Base-by-base conservation (phyloP, 2,329 filamentous ascomycete species). In the Diaporthe destruens region DNA sequence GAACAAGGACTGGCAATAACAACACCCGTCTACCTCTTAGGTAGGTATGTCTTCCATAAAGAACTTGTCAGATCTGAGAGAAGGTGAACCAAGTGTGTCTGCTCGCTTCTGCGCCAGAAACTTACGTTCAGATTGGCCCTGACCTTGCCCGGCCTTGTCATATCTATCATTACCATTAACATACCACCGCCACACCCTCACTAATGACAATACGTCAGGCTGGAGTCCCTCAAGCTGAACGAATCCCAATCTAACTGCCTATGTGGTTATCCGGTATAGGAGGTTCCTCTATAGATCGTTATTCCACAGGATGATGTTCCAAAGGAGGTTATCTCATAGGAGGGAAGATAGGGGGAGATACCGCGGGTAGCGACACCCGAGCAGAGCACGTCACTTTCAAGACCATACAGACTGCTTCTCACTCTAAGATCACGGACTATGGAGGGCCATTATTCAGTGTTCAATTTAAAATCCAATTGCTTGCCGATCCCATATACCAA, bases 401-500 rank as follows among this genome's bases (percentile, higher is more conserved):
- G 44, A 36, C 12, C 16, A 51, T 8, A 23, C 9, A 36, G 18
- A 23, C 18, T 32, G 4, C 8, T 18, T 16, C 11, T 14, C 14
- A 6, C 25, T 32, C 4, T 8, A 36, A 42, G 39, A 12, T 18
- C 3, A 39, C 57, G 18, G 32, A 4, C 32, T 18, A 53, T 12
- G 39, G 6, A 25, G 6, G 44, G 59, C 18, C 6, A n/a, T n/a
- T 11, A 12, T 53, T 16, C 23, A 11, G 29, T 66, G 32, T 53
- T 11, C 61, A 53, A 56, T 69, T 42, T 59, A 12, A 57, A 20
- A 23, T 54, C 47, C 44, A 23, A 54, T 42, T 70, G 68, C 68
- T 53, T 70, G 44, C 61, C 49, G 68, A 8, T 54, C n/a, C 55
- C 23, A 39, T 61, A 44, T 70, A 61, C 32, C 68, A 70, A 36